Conservation (phyloP, 306 rosid species). For the Quercus bicolor region DNA sequence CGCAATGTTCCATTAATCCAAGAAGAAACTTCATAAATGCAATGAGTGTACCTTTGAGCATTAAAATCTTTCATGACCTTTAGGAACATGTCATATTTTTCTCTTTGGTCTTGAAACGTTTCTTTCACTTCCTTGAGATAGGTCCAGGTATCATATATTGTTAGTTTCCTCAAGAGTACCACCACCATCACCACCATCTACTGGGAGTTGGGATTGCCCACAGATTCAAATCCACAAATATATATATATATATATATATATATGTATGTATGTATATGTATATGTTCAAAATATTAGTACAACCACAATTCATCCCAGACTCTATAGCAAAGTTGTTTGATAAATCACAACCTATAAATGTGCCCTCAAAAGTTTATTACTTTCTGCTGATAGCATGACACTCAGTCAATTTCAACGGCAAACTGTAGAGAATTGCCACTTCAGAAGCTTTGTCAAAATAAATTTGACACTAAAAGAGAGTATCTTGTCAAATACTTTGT, state of each 20-base stretch:
- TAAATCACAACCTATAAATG: slow-evolving; percentile 11
- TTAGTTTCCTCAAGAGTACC: slow-evolving; percentile 58
- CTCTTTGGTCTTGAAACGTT: slow-evolving; percentile 77
- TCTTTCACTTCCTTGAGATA: slow-evolving; percentile 85
- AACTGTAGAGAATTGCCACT: no score
- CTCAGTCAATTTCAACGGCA: not conserved
- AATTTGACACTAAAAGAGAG: no score
- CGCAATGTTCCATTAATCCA: slow-evolving; percentile 5
- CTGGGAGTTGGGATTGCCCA: slow-evolving; percentile 58
- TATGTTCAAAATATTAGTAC: not conserved
- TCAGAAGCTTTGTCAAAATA: no score
- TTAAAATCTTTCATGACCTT: slow-evolving; percentile 95
- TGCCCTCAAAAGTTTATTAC: not conserved
- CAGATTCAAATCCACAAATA: slow-evolving; percentile 41
- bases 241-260: slow-evolving; percentile 1
- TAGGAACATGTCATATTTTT: slow-evolving; percentile 75
- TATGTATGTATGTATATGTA: no score
- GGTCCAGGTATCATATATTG: slow-evolving; percentile 70
- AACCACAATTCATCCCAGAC: not conserved
- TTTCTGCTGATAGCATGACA: not conserved
- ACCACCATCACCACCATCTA: slow-evolving; percentile 37
- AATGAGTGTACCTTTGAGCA: slow-evolving; percentile 69
- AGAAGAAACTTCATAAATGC: slow-evolving; percentile 1
- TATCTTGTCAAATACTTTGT: no score
- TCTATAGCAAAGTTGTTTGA: slow-evolving; percentile 13